Evolutionary conservation across 306 rosid species (phyloP).

Genomic region (Arachis hypogaea): DNA sequence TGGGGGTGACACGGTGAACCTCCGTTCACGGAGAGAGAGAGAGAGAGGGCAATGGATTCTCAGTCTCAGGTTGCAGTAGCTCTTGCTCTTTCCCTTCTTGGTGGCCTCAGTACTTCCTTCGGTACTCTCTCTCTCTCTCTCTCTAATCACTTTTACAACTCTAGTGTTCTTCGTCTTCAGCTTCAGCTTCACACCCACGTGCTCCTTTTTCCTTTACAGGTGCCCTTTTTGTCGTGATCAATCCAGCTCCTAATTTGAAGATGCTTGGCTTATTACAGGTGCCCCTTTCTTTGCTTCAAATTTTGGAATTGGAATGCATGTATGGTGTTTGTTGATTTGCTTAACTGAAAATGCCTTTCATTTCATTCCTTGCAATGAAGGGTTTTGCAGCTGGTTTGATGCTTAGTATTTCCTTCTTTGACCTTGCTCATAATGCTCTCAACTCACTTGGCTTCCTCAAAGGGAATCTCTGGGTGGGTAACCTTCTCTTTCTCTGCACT

Average conservation of each 20-base stretch:
- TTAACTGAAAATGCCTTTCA: neutral
- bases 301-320: too few relatives aligned
- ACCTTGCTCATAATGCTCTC: slow-evolving; percentile 94
- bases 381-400: slow-evolving; percentile 98
- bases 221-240: slow-evolving; percentile 67
- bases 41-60: slow-evolving; percentile 40
- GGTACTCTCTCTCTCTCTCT: slow-evolving; percentile 48
- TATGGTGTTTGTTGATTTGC: slow-evolving; percentile 5
- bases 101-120: slow-evolving; percentile 88
- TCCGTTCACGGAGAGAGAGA: too few relatives aligned
- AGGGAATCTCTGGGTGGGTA: slow-evolving; percentile 89
- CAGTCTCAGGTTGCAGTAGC: slow-evolving; percentile 86
- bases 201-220: slow-evolving; percentile 40
- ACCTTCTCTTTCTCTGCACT: neutral
- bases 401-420: slow-evolving; percentile 96
- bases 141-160: neutral
- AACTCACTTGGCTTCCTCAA: slow-evolving; percentile 93
- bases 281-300: neutral
- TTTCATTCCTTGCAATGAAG: slow-evolving; percentile 45
- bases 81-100: slow-evolving; percentile 90
- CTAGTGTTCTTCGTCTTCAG: neutral
- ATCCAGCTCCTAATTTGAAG: slow-evolving; percentile 74
- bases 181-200: neutral
- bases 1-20: too few relatives aligned
- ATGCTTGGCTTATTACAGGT: slow-evolving; percentile 83